These are phyloP conservation scores for Cryphonectria naterciae DNA, from an alignment of 2,329 filamentous ascomycete species.

Conservation along the genomic window DNA sequence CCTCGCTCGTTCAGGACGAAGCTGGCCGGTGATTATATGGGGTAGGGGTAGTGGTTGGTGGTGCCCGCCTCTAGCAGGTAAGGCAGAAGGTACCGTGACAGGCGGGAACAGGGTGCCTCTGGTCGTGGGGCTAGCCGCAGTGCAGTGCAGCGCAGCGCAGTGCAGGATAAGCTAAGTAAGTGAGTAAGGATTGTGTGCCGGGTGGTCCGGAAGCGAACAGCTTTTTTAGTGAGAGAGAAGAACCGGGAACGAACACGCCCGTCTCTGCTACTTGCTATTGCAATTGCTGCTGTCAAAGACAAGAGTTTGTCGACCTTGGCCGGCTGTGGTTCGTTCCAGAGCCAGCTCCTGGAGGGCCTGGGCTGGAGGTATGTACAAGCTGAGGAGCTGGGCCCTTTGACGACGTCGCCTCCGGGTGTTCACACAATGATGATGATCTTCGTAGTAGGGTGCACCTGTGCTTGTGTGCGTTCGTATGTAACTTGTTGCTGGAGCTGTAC, in stretches of 20 bases:
- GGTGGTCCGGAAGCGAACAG: conserved; percentile 3
- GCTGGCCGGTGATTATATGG: background rate
- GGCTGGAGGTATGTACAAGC: no score
- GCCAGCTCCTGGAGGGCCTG: background rate
- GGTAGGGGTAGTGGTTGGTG: background rate
- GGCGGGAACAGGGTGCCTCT: conserved; percentile 2
- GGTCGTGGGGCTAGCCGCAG: background rate
- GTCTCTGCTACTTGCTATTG: background rate
- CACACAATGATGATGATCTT: background rate
- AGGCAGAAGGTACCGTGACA: background rate
- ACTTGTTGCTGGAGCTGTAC: background rate
- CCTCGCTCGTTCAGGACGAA: background rate
- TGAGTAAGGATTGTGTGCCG: background rate
- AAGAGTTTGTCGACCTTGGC: background rate
- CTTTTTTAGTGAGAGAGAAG: background rate
- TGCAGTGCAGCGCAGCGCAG: background rate
- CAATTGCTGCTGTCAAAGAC: background rate
- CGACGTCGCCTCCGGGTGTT: background rate
- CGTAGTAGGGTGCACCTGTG: background rate
- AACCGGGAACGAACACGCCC: background rate
- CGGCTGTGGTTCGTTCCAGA: background rate
- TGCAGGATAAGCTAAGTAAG: background rate
- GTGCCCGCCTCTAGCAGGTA: background rate
- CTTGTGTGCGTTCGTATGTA: background rate
- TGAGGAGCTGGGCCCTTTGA: no score